A percentile compares a stretch with the other conserved stretches of the same genome.
phyloP scores from a whole-genome alignment of 2,329 filamentous ascomycete genomes.

The Fusarium vanettenii region DNA sequence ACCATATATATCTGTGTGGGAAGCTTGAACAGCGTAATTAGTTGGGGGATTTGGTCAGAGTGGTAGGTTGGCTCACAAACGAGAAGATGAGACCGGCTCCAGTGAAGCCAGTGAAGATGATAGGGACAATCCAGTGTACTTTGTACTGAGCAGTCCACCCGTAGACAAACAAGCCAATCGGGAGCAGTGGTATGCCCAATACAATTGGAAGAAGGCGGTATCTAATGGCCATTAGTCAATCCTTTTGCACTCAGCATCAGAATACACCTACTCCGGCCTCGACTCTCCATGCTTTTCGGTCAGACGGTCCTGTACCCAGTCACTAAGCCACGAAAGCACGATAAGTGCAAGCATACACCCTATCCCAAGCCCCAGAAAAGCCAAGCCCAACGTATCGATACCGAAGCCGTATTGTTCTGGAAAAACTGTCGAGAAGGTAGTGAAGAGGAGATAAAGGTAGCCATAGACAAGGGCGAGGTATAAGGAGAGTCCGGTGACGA shows the following conservation, averaged over 20 bases:
- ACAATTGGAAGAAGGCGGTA: conserved; percentile 12
- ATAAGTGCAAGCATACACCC: not conserved
- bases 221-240: not conserved
- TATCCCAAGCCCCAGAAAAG: conserved; percentile 1
- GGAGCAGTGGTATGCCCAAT: not conserved
- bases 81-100: conserved; percentile 16
- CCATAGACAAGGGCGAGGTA: conserved; percentile 16
- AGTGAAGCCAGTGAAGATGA: conserved; percentile 17
- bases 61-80: not conserved
- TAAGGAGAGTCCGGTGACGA: conserved; percentile 6
- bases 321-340: conserved; percentile 11
- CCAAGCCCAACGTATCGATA: not conserved
- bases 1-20: conserved; percentile 22
- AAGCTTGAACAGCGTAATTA: not conserved
- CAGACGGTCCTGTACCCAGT: not conserved
- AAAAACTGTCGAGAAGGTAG: conserved; percentile 8
- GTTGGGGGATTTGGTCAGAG: rapidly evolving
- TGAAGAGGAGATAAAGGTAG: conserved; percentile 18
- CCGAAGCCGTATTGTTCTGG: not conserved
- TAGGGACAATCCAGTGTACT: conserved; percentile 19
- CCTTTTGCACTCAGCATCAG: rapidly evolving
- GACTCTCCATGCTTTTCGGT: conserved; percentile 4
- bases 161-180: not conserved
- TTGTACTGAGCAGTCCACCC: conserved; percentile 15
- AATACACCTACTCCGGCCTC: conserved; percentile 1